Evolutionary conservation across 1,284 basidiomycete genomes (phyloP).

Genomic region (Rhodotorula sp.): DNA sequence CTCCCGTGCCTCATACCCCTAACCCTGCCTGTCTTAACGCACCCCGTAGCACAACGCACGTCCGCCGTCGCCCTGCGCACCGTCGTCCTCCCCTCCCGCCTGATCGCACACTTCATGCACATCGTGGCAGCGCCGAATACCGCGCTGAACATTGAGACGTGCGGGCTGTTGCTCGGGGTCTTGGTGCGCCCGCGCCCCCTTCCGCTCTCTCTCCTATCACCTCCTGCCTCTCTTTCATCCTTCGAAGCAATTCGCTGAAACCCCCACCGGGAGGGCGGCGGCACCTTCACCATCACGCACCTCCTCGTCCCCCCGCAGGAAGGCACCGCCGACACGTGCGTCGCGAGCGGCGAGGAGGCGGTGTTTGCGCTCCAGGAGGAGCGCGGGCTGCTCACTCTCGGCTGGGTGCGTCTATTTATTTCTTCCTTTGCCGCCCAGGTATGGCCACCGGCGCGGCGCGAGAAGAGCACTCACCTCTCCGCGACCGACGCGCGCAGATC

Average conservation of each 20-base stretch:
- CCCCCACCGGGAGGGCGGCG: not conserved
- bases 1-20: too few relatives aligned
- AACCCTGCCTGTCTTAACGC: too few relatives aligned
- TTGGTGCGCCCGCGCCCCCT: too few relatives aligned
- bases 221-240: not conserved
- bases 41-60: constrained; percentile 9
- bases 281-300: constrained; percentile 65
- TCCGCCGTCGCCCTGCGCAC: constrained; percentile 21
- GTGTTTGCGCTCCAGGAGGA: constrained; percentile 80
- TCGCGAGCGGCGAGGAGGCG: constrained; percentile 81
- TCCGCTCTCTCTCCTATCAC: not conserved
- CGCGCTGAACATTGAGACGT: constrained; percentile 63
- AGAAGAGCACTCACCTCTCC: not conserved
- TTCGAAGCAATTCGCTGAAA: not conserved
- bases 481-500: constrained; percentile 59
- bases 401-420: constrained; percentile 59
- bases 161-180: constrained; percentile 64
- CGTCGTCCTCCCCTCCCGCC: constrained; percentile 16
- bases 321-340: constrained; percentile 81
- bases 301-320: constrained; percentile 79
- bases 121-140: constrained; percentile 64
- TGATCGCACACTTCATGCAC: constrained; percentile 20
- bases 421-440: not conserved
- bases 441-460: too few relatives aligned
- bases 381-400: constrained; percentile 74